phyloP scores from a whole-genome alignment of 2,329 filamentous ascomycete genomes.

The Delphinella strobiligena region DNA sequence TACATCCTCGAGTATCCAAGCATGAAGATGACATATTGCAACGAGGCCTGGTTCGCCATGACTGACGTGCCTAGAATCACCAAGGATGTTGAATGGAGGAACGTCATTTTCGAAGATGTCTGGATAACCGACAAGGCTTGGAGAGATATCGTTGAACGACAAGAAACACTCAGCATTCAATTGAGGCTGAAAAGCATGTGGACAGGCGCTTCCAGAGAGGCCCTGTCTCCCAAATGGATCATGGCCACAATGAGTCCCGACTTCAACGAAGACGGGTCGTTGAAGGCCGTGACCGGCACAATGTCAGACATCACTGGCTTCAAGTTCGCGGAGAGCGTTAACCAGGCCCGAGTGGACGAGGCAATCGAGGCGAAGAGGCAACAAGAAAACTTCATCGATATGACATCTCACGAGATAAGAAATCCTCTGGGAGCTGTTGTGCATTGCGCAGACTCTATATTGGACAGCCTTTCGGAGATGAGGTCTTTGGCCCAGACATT shows the following conservation, averaged over 20 bases:
- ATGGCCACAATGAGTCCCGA: constrained; percentile 13
- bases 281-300: constrained; percentile 29
- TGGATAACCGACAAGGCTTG: constrained; percentile 25
- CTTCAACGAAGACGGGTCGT: constrained; percentile 19
- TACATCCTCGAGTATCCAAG: constrained; percentile 14
- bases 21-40: constrained; percentile 18
- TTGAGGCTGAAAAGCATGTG: constrained; percentile 23
- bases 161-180: constrained; percentile 29
- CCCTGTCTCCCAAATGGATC: constrained; percentile 10
- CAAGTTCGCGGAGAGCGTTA: constrained; percentile 31
- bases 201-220: constrained; percentile 12
- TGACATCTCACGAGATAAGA: constrained; percentile 10
- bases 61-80: constrained; percentile 27
- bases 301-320: constrained; percentile 34
- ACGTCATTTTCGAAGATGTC: constrained; percentile 27
- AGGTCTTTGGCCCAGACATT: constrained; percentile 4
- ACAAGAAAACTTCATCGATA: constrained; percentile 9
- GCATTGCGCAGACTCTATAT: constrained; percentile 12
- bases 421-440: constrained; percentile 12
- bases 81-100: constrained; percentile 31
- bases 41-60: constrained; percentile 38
- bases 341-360: constrained; percentile 23
- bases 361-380: constrained; percentile 11
- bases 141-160: constrained; percentile 23
- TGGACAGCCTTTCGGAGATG: constrained; percentile 8